phyloP scores from a whole-genome alignment of 1,139 yeast species.

The Spathaspora sp. region DNA sequence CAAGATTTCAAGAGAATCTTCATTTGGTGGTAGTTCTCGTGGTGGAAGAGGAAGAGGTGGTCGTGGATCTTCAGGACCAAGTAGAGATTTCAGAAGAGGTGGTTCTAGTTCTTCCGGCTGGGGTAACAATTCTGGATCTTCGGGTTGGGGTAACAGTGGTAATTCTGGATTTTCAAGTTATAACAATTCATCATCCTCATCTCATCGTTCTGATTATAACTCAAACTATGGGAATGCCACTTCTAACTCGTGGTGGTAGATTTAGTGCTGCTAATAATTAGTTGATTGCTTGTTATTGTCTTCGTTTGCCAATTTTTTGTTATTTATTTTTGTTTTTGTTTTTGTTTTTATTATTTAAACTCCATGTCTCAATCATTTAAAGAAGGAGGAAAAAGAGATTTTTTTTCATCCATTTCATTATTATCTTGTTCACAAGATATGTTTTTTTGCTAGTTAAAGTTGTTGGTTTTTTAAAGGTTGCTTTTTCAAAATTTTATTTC shows the following conservation, averaged over 20 bases:
- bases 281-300: not conserved
- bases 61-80: constrained; percentile 45
- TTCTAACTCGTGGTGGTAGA: constrained; percentile 44
- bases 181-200: constrained; percentile 30
- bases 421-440: not conserved
- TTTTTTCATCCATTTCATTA: constrained; percentile 2
- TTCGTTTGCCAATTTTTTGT: constrained; percentile 4
- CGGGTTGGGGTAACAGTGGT: constrained; percentile 8
- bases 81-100: constrained; percentile 62
- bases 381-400: constrained; percentile 9
- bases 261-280: not conserved
- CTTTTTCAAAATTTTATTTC: constrained; percentile 1
- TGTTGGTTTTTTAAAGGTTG: constrained; percentile 2
- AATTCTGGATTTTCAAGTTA: constrained; percentile 17
- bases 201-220: constrained; percentile 17
- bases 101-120: constrained; percentile 26
- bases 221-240: constrained; percentile 37
- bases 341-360: constrained; percentile 8
- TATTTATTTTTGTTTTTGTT: constrained; percentile 8
- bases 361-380: constrained; percentile 11
- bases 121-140: constrained; percentile 24
- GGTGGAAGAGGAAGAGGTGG: constrained; percentile 46
- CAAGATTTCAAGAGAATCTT: constrained; percentile 75
- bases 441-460: constrained; percentile 1
- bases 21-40: constrained; percentile 52